Evolutionary conservation across 2,329 filamentous ascomycete species (phyloP), one percentile per base, ranked within the genome.

Genomic region (Colletotrichum sp.): DNA sequence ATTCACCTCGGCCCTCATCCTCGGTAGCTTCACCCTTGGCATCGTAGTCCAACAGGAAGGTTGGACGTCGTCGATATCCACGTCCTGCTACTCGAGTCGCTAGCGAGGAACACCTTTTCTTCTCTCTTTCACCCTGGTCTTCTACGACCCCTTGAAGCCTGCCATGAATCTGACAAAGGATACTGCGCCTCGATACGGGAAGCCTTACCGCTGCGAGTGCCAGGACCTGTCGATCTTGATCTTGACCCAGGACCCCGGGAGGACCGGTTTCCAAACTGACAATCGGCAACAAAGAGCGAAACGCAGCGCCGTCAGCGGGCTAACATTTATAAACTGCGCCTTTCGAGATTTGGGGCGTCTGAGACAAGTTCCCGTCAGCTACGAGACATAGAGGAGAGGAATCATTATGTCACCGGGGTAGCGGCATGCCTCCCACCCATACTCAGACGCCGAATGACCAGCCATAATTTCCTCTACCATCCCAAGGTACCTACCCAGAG

Each of bases 281-380:
- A 26, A n/a, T 21, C 26, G 8, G 60, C 39, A 65, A 74, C 59
- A 76, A 76, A 76, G 74, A 21, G 36, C 59, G 49, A 74, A 69
- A 65, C 59, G 15, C 49, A 60, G 69, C 65, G 65, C 71, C 59
- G 65, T 74, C 59, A 9, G 52, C 10, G 28, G 28, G 64, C 49
- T 52, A 69, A 62, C 34, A 69, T 18, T 18, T 52, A 44, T 30
- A 66, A 28, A 36, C 62, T 62, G 55, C 30, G 28, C 52, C 69
- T 52, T 36, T 71, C n/a, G 55, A 32, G 36, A n/a, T 34, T 24
- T 30, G 18, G 28, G 28, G 21, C 28, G 28, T 24, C 62, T 75
- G 28, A 65, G 70, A 69, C 65, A 65, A 15, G 21, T 28, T 52
- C 72, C 28, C 18, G 68, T n/a, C 24, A 8, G 21, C 26, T 36